These are phyloP conservation scores for Iris macrosiphon DNA, from an alignment of 106 monocot species.

Conservation along the genomic window DNA sequence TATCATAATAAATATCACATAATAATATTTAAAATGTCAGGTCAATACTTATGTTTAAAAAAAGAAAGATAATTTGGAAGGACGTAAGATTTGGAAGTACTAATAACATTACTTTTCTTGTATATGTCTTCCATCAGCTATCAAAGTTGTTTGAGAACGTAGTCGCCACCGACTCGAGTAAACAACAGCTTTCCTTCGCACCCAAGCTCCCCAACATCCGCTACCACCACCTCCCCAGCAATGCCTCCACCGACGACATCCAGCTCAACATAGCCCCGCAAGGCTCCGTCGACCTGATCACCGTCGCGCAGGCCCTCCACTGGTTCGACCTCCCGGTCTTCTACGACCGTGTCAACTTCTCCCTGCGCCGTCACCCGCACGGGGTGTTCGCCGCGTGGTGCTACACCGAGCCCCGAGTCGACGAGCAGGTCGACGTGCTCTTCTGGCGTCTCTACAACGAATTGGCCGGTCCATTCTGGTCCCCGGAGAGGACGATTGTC, in stretches of 20 bases:
- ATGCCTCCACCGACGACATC: conserved; percentile 20
- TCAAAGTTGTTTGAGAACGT: conserved; percentile 52
- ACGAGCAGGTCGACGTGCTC: conserved; percentile 38
- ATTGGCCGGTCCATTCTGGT: conserved; percentile 38
- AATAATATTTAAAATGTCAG: too few relatives aligned
- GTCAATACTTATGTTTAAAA: too few relatives aligned
- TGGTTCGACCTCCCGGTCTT: conserved; percentile 79
- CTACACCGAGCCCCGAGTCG: conserved; percentile 39
- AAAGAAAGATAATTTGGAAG: too few relatives aligned
- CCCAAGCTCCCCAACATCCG: conserved; percentile 44
- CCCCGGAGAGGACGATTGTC: conserved; percentile 24
- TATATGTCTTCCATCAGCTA: too few relatives aligned
- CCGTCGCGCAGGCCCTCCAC: conserved; percentile 79
- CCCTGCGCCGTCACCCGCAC: conserved; percentile 37
- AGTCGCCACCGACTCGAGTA: conserved; percentile 65
- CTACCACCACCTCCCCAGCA: conserved; percentile 41
- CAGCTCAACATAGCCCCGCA: conserved; percentile 24
- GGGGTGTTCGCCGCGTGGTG: conserved; percentile 83
- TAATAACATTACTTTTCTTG: too few relatives aligned
- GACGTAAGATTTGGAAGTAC: too few relatives aligned
- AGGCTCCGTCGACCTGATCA: conserved; percentile 54
- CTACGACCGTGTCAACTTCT: conserved; percentile 28
- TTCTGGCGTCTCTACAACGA: conserved; percentile 18
- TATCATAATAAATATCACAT: too few relatives aligned
- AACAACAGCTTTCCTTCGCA: conserved; percentile 49